Evolutionary conservation across 305 asterid genomes (phyloP), one percentile per base, ranked within the genome.

Genomic region (Lippia alba): DNA sequence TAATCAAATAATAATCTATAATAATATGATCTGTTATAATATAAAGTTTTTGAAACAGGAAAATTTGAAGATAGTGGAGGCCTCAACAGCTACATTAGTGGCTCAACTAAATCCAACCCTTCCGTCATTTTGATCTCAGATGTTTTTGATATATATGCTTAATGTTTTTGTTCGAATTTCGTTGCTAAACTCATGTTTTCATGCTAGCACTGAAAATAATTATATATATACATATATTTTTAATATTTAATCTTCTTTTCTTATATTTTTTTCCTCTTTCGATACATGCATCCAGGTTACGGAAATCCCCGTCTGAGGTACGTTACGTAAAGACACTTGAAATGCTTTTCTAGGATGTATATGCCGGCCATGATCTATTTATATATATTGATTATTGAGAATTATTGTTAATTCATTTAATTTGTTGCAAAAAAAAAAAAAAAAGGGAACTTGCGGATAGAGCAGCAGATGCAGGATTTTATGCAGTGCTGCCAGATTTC

Each of bases 401-500:
- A 8, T 3, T 0, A 2, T 7, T 44, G 49, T 8, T 44, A 44
- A 44, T 8, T 44, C 7, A 10, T 11, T 44, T 44, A 0, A 6
- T 44, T 44, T 44, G 0, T 8, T 44, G 8, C 3, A 44, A 44
- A 6, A 44, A 44, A 44, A 14, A 14, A 3, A 44, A 44, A 44
- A 6, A 44, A 44, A 44, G 49, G 49, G 14, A 44, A 44, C 4
- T 44, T 44, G 97, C 97, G 5, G 94, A 90, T 75, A 85, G 85
- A 78, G 82, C 86, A 48, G 96, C 87, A n/a, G 81, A 64, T 14
- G 83, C 87, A 40, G 96, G 93, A 50, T 84, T 81, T 69, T 86
- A 70, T 64, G 78, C 80, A 16, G 85, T 86, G 16, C 90, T 81
- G n/a, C 96, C 96, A 4, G 96, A 90, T 78, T 85, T 90, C 67